Base-by-base conservation (phyloP, 495 filamentous ascomycete genomes). In the Neurospora sp. region DNA sequence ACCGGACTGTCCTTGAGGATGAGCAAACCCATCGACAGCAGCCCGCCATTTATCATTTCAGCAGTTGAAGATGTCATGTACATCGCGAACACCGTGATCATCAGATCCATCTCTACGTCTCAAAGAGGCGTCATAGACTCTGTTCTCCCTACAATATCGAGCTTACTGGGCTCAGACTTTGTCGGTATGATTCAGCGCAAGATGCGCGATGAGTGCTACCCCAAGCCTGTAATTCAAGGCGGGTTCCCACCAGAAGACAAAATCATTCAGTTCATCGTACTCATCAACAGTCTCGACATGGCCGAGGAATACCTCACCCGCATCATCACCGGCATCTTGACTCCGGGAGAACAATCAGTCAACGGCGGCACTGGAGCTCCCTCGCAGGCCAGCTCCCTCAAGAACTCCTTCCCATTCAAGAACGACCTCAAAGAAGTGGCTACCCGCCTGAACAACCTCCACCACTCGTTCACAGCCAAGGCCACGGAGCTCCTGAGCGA, bases 1-100 rank as follows among this genome's bases (percentile, higher is more conserved):
- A 84, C 86, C 0, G 93, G 92, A 53, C 84, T 98, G 39, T 91
- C 90, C 4, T 82, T 98, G 41, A 93, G 91, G 76, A 86, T 88
- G 18, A 89, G 85, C 70, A 91, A 86, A 71, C 81, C 90, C 9
- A 86, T 97, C 48, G 86, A 88, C 59, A 82, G 81, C 77, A 93
- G 94, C 77, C 88, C 93, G 11, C 96, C 96, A 11, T 96, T 92
- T 76, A 97, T 99, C 77, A 95, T 94, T 70, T 96, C 94, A 0
- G 93, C 96, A 2, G 94, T 99, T 10, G 96, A 98, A 83, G 96
- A 97, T 81, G 94, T 98, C 71, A 98, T 98, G 96, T 99, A 98
- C 83, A 97, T 98, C 74, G 93, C 97, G 78, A 95, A 96, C 78
- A 92, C 94, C 69, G 91, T 97, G 48, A 85, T 98, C 46, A 90